Evolutionary conservation across 2,329 filamentous ascomycete species (phyloP), one percentile per base, ranked within the genome.

Genomic region (Cladosporium sp.): DNA sequence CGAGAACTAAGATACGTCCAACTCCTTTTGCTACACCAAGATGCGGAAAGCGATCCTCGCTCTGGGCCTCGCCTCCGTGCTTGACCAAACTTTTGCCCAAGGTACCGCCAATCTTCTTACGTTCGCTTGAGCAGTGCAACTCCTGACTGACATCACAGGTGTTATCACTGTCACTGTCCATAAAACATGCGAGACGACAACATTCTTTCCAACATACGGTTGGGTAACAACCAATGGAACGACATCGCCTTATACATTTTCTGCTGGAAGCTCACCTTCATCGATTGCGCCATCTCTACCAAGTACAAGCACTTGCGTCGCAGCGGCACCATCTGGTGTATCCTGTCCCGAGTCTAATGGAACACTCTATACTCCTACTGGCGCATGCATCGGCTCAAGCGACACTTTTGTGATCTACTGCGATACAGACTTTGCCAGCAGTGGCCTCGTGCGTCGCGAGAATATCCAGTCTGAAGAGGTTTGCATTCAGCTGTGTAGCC

Each of bases 321-420:
- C 49, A 13, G 56, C 56, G 15, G 34, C 49, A 5, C 39, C 56
- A 13, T 47, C 49, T 9, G 15, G 17, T 13, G n/a, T 53, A 7
- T 42, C 42, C 3, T 58, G 56, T 24, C 56, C 56, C 32, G 39
- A 50, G 6, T 34, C 56, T 3, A 58, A 58, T 15, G 56, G 56
- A n/a, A 58, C 56, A 4, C 22, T 54, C 12, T 58, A 58, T 34
- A 58, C 56, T n/a, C 56, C 56, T 35, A 39, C 49, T 19, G 56
- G 56, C n/a, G 34, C 15, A 22, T 58, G 56, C n/a, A 42, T 53
- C 28, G 56, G 39, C 4, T 52, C 48, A 17, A 36, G n/a, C 17
- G 39, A 52, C 4, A 53, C 32, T 3, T 58, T 51, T 28, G 34
- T 40, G 12, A 24, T 58, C 10, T 35, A 39, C 20, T 58, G 56